phyloP scores from a whole-genome alignment of 2,329 filamentous ascomycete species.

The Cladophialophora bantiana region DNA sequence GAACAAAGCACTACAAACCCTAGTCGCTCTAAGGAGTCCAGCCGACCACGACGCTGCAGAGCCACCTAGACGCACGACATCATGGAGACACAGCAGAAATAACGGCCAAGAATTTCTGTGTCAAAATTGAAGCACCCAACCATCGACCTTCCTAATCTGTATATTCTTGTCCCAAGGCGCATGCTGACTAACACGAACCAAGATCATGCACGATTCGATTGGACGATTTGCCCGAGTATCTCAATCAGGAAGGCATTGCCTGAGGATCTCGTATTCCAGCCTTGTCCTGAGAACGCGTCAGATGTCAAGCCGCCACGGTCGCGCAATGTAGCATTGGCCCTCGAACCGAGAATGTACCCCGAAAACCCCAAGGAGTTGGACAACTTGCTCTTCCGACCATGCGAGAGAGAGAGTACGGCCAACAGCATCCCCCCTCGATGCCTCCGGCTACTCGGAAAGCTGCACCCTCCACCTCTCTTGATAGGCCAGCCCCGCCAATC shows the following conservation, averaged over 20 bases:
- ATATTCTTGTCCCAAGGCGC: not conserved
- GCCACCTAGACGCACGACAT: not conserved
- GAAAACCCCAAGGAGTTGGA: not conserved
- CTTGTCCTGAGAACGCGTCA: not conserved
- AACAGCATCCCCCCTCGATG: too few species aligned
- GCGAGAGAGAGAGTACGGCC: too few species aligned
- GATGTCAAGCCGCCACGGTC: not conserved
- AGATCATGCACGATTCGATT: not conserved
- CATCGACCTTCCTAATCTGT: not conserved
- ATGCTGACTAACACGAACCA: not conserved
- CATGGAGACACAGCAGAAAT: not conserved
- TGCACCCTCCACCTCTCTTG: not conserved
- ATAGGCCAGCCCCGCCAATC: not conserved
- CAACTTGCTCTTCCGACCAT: not conserved
- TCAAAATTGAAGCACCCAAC: not conserved
- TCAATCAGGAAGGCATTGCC: slow-evolving; percentile 1
- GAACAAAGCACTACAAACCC: not conserved
- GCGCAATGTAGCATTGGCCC: not conserved
- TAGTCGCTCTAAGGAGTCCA: not conserved
- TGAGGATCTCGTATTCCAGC: not conserved
- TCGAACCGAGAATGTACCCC: not conserved
- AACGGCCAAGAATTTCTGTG: not conserved
- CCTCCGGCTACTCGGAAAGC: not conserved
- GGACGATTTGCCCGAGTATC: not conserved
- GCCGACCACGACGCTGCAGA: not conserved